Evolutionary conservation across 805 yeast species (phyloP).

Genomic region (Ogataea ramenticola): DNA sequence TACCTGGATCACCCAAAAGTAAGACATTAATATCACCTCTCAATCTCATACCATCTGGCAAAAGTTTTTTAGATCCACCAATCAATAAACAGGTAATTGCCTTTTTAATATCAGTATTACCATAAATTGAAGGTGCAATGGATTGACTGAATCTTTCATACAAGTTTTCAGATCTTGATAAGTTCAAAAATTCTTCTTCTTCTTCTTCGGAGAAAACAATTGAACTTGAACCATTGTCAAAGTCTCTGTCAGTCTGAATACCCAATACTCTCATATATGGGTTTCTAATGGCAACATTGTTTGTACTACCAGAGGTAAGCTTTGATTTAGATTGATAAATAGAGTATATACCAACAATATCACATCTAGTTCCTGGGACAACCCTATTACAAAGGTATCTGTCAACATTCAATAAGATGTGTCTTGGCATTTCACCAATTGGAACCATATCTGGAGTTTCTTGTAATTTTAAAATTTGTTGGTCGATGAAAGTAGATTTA

Average conservation of each 20-base stretch:
- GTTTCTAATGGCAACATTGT: slow-evolving; percentile 81
- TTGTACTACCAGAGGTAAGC: slow-evolving; percentile 34
- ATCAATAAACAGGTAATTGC: slow-evolving; percentile 86
- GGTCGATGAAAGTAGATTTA: slow-evolving; percentile 88
- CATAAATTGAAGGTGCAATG: slow-evolving; percentile 96
- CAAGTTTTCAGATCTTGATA: slow-evolving; percentile 78
- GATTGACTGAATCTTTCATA: slow-evolving; percentile 81
- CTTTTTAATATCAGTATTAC: slow-evolving; percentile 86
- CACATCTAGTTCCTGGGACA: slow-evolving; percentile 92
- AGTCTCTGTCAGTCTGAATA: slow-evolving; percentile 68
- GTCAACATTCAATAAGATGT: slow-evolving; percentile 79
- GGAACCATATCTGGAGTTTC: slow-evolving; percentile 90
- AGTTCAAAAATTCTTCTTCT: slow-evolving; percentile 78
- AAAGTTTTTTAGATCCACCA: slow-evolving; percentile 88
- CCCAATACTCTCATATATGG: slow-evolving; percentile 89
- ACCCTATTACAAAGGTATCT: slow-evolving; percentile 84
- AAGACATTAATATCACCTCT: slow-evolving; percentile 96
- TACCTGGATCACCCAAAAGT: slow-evolving; percentile 96
- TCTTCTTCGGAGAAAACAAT: slow-evolving; percentile 81
- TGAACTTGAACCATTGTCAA: slow-evolving; percentile 37
- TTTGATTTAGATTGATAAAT: slow-evolving; percentile 71
- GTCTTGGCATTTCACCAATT: slow-evolving; percentile 98
- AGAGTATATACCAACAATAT: slow-evolving; percentile 87
- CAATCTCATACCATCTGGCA: slow-evolving; percentile 94
- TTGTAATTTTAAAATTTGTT: slow-evolving; percentile 87